A percentile compares a stretch with the other conserved stretches of the same genome.
These are phyloP conservation scores for Reutealis trisperma DNA, from an alignment of 345 rosid genomes.

Conservation along the genomic window DNA sequence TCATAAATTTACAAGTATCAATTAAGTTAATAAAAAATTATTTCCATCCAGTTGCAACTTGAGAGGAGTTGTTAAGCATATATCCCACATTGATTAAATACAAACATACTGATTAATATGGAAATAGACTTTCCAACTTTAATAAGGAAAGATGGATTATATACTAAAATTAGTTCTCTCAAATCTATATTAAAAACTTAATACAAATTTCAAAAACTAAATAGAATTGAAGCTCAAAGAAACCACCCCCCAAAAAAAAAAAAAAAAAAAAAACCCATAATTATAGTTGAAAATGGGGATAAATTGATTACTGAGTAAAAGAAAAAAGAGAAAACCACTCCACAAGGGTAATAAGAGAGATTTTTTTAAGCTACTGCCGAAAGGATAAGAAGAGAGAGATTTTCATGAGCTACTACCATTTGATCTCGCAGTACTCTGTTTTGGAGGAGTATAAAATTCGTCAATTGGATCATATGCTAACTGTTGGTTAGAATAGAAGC, in stretches of 20 bases:
- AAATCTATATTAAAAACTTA: no score
- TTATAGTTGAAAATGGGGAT: neutral
- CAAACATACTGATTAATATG: no score
- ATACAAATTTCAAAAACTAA: neutral
- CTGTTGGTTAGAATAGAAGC: slow-evolving; percentile 78
- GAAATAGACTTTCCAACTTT: no score
- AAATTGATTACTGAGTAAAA: neutral
- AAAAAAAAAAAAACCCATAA: neutral
- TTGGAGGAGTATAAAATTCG: slow-evolving; percentile 32
- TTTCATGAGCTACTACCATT: neutral
- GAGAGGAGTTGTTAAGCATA: no score
- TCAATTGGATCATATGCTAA: slow-evolving; percentile 84
- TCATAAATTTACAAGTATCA: no score
- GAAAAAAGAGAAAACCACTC: neutral
- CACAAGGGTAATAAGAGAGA: neutral
- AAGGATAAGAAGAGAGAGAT: neutral
- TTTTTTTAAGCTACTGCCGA: neutral
- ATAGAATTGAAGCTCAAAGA: neutral
- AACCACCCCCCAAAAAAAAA: no score
- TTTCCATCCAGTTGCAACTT: no score
- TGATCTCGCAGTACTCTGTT: no score
- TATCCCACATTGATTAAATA: no score
- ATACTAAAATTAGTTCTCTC: no score
- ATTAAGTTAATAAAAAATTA: no score
- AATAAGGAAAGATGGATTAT: no score